Percentiles rank a stretch among this genome's conserved stretches.
Conservation (phyloP, 805 yeast genomes). For the Barnettozyma pratensis region DNA sequence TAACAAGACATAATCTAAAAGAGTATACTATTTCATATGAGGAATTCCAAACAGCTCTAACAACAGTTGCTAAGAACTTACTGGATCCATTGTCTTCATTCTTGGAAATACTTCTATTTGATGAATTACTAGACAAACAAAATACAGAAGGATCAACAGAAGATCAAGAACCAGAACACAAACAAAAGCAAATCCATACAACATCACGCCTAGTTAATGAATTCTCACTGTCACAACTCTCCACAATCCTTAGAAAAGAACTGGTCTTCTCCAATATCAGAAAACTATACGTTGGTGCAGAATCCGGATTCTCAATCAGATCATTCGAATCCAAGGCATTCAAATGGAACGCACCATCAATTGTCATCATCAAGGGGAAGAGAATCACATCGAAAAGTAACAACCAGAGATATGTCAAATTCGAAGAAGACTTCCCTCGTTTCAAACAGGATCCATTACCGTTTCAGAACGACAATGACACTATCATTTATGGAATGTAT, state of each 20-base stretch:
- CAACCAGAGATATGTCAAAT: slow-evolving; percentile 45
- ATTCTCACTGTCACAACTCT: slow-evolving; percentile 36
- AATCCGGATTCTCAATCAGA: slow-evolving; percentile 81
- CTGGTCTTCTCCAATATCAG: slow-evolving; percentile 43
- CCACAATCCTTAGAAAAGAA: slow-evolving; percentile 33
- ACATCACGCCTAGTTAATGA: slow-evolving; percentile 36
- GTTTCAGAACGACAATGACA: slow-evolving; percentile 30
- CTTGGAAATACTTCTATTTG: slow-evolving; percentile 38
- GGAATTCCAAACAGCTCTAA: slow-evolving; percentile 31
- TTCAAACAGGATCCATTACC: slow-evolving; percentile 26
- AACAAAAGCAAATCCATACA: slow-evolving; percentile 8
- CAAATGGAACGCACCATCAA: slow-evolving; percentile 88
- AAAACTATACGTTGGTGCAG: slow-evolving; percentile 67
- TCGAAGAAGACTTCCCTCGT: slow-evolving; percentile 44
- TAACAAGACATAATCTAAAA: slow-evolving; percentile 24
- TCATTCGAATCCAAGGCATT: slow-evolving; percentile 78
- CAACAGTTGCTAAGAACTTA: slow-evolving; percentile 36
- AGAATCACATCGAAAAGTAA: slow-evolving; percentile 23
- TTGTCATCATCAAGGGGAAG: slow-evolving; percentile 62
- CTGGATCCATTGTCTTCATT: slow-evolving; percentile 40
- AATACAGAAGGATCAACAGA: neutral
- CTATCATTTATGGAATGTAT: slow-evolving; percentile 58
- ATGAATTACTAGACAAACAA: slow-evolving; percentile 4
- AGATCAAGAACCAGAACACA: neutral
- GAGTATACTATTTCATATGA: slow-evolving; percentile 21